These are phyloP conservation scores for Schizosaccharomyces japonicus DNA, from an alignment of 805 yeast species.

Conservation along the genomic window DNA sequence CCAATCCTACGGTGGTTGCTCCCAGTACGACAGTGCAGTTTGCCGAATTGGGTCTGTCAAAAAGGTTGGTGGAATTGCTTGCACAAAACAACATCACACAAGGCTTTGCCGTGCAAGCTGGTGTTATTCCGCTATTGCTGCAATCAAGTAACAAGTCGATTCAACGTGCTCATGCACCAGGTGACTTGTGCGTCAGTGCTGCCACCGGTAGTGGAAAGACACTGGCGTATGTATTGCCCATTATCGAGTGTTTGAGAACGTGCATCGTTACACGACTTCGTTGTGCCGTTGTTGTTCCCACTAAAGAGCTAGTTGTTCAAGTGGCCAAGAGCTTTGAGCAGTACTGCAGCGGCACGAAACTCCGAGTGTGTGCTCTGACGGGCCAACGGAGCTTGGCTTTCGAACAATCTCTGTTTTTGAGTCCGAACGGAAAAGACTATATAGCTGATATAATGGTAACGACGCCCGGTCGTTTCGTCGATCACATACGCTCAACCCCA, in stretches of 20 bases:
- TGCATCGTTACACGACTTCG: constrained; percentile 41
- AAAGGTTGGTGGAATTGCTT: background rate
- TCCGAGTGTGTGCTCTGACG: constrained; percentile 45
- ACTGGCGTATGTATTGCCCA: constrained; percentile 61
- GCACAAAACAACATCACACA: background rate
- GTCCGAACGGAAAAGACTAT: constrained; percentile 12
- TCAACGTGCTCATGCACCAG: constrained; percentile 9
- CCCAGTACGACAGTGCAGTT: background rate
- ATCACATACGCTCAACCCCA: constrained; percentile 76
- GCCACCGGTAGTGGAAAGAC: constrained; percentile 94
- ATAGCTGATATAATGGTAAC: constrained; percentile 18
- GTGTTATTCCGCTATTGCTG: background rate
- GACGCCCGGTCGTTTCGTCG: constrained; percentile 42
- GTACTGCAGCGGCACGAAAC: constrained; percentile 40
- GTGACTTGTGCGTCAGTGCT: constrained; percentile 39
- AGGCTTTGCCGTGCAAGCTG: constrained; percentile 3
- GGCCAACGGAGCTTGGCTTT: constrained; percentile 71
- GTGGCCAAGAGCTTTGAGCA: constrained; percentile 40
- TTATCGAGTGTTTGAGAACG: background rate
- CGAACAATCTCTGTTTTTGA: constrained; percentile 17
- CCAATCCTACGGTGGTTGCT: background rate
- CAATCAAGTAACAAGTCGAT: background rate
- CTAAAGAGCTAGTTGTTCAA: constrained; percentile 66
- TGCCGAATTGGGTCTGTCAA: background rate
- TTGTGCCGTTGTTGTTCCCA: constrained; percentile 67